Base-by-base conservation (phyloP, 2,329 filamentous ascomycete genomes). In the Huntiella omanensis region DNA sequence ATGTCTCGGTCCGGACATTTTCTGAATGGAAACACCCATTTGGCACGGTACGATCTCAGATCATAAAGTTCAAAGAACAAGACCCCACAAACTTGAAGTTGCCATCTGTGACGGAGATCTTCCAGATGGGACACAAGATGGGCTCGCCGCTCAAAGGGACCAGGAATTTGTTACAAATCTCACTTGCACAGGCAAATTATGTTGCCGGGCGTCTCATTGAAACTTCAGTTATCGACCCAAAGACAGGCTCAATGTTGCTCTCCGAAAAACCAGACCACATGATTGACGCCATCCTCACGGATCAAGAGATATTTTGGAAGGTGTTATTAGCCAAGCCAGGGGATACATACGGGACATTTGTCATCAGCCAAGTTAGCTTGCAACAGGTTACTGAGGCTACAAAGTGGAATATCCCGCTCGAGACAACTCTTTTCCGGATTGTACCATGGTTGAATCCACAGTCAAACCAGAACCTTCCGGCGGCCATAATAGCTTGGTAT, bases 281-380 rank as follows among this genome's bases (percentile, higher is more conserved):
- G 8, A 19, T 36, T 15, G 45, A 43, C 19, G 45, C 34, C 22
- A 22, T 50, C 3, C 16, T 44, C 8, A 19, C 38, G 34, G 48
- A 50, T 22, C 48, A 45, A 15, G 45, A 49, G 4, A 39, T 45
- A 22, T 49, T 49, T 19, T 49, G 48, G 48, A 49, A 40, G 19
- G 15, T 49, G 13, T 22, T 49, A 6, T 17, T 43, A 6, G 13
- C 12, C 28, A 28, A 10, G 6, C 22, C 22, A 10, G 22, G 22
- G 3, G 13, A 34, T 13, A 10, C 10, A 13, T n/a, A 13, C 3
- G 28, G 15, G 40, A 34, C 28, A 11, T n/a, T 34, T 13, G 7
- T 10, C 7, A 33, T 43, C 6, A 10, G 2, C 8, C 22, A 28
- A 28, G 22, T 28, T 28, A 28, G 6, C 22, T 28, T 28, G 8